Evolutionary conservation across 2,329 filamentous ascomycete species (phyloP).

Genomic region (Aspergillus pseudoglaucus): DNA sequence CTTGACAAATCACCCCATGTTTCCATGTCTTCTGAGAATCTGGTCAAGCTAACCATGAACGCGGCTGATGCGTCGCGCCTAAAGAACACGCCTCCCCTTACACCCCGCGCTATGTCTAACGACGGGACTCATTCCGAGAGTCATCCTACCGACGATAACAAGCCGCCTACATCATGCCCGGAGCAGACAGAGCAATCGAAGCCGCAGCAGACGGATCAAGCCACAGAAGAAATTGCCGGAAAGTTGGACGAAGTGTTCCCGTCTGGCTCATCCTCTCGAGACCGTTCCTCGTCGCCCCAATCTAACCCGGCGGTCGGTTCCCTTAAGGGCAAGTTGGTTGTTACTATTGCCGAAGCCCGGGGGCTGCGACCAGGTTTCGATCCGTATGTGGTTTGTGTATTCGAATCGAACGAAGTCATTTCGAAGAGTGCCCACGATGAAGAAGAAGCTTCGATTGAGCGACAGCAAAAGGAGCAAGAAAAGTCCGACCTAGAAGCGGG

Average conservation of each 20-base stretch:
- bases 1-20: constrained; percentile 33
- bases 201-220: constrained; percentile 15
- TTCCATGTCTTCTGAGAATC: constrained; percentile 40
- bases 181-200: constrained; percentile 9
- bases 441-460: constrained; percentile 56
- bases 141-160: constrained; percentile 20
- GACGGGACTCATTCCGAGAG: constrained; percentile 40
- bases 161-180: constrained; percentile 15
- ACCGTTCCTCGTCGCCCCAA: constrained; percentile 15
- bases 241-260: constrained; percentile 33
- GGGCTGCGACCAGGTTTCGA: constrained; percentile 75
- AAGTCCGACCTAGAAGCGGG: constrained; percentile 75
- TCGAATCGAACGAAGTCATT: constrained; percentile 93
- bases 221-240: constrained; percentile 29
- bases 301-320: constrained; percentile 59
- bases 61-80: constrained; percentile 50
- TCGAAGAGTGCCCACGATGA: constrained; percentile 71
- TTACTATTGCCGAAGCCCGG: constrained; percentile 81
- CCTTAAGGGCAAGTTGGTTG: constrained; percentile 78
- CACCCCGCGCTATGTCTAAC: constrained; percentile 76
- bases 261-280: constrained; percentile 10
- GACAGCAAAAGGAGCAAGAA: constrained; percentile 49
- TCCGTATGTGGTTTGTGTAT: constrained; percentile 93
- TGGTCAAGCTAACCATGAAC: constrained; percentile 74
- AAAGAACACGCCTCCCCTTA: constrained; percentile 91